Evolutionary conservation across 805 yeast species (phyloP).

Genomic region (Teunomyces pallodes): DNA sequence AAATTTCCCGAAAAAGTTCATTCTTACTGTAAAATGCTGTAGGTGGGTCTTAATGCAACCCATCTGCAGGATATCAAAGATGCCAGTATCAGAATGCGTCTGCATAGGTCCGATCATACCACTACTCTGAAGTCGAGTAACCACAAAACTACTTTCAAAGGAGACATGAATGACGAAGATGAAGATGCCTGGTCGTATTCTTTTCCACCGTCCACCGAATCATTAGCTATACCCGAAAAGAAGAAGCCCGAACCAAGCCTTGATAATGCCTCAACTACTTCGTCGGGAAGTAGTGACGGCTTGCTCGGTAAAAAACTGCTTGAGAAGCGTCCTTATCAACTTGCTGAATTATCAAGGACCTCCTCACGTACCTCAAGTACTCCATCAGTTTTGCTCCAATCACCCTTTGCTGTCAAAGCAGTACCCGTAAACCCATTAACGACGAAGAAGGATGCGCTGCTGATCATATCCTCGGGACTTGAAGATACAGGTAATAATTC

Average conservation of each 20-base stretch:
- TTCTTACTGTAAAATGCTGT: not conserved
- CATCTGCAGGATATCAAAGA: not conserved
- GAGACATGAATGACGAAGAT: conserved; percentile 19
- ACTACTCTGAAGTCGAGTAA: not conserved
- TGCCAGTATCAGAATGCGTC: not conserved
- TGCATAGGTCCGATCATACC: not conserved
- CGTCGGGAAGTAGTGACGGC: not conserved
- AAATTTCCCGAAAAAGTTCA: not conserved
- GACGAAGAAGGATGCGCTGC: conserved; percentile 23
- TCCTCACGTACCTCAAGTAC: conserved; percentile 6
- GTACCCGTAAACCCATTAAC: conserved; percentile 23
- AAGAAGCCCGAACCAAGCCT: not conserved
- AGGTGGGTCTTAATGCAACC: not conserved
- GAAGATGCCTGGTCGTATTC: conserved; percentile 44
- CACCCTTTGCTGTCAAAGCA: conserved; percentile 31
- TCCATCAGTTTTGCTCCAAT: conserved; percentile 23
- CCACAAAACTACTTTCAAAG: not conserved
- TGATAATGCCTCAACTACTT: not conserved
- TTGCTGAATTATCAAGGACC: not conserved
- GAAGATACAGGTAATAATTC: not conserved
- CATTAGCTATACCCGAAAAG: conserved; percentile 16
- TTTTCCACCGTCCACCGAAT: conserved; percentile 35
- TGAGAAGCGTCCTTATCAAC: not conserved
- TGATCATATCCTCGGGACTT: conserved; percentile 16
- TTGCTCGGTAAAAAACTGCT: not conserved